phyloP scores from a whole-genome alignment of 192 early-diverging fungal species.

The Entomortierella beljakovae region DNA sequence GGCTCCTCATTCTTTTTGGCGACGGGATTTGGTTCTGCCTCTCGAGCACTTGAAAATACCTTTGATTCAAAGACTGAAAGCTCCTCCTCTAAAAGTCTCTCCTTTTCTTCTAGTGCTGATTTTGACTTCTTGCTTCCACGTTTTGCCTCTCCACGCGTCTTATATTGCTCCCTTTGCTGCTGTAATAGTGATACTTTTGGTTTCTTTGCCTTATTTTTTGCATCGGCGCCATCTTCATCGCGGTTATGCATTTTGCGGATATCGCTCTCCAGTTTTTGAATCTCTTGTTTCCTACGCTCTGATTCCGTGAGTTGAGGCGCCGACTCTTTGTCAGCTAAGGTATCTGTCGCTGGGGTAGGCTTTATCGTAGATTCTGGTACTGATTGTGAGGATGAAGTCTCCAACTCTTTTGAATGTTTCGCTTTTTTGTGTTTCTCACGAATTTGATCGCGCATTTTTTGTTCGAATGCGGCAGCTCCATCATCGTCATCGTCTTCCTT shows the following conservation, averaged over 20 bases:
- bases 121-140: conserved; percentile 31
- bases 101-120: conserved; percentile 21
- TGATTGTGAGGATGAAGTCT: conserved; percentile 17
- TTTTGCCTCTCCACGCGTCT: conserved; percentile 42
- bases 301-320: conserved; percentile 13
- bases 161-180: conserved; percentile 62
- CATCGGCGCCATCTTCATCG: conserved; percentile 30
- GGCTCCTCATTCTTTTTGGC: conserved; percentile 51
- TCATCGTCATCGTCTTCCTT: conserved; percentile 40
- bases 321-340: not conserved
- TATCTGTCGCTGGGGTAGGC: not conserved
- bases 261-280: conserved; percentile 73
- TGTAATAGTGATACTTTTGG: conserved; percentile 58
- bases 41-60: conserved; percentile 35
- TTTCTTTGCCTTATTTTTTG: conserved; percentile 50
- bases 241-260: conserved; percentile 69
- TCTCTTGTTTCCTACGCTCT: conserved; percentile 61
- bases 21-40: conserved; percentile 17
- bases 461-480: conserved; percentile 47
- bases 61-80: conserved; percentile 71
- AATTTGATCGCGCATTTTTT: conserved; percentile 59
- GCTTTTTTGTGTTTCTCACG: conserved; percentile 35
- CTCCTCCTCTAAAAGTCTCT: conserved; percentile 56
- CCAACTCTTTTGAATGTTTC: conserved; percentile 35
- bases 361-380: not conserved